Base-by-base conservation (phyloP, 1,284 basidiomycete species). In the Fomes fomentarius region DNA sequence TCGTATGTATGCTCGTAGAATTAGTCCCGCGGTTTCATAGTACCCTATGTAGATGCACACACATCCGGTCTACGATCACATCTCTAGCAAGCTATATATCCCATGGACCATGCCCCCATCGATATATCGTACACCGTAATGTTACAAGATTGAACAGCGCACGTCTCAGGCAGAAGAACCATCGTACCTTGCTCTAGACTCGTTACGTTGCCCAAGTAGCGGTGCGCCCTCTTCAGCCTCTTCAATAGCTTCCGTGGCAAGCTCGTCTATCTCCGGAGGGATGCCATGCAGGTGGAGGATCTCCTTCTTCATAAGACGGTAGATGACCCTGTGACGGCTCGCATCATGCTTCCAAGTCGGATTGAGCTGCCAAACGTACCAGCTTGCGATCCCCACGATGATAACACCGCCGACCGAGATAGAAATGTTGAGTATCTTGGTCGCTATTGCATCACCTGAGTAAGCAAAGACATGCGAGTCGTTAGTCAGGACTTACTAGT, bases 221-320 rank as follows among this genome's bases (percentile, higher is more conserved):
- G 88, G 85, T 9, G 80, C 80, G 35, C 79, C 80, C 70, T 89
- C 88, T 40, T 82, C 79, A 12, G 74, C 79, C 31, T 83, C 82
- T 57, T 87, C 85, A n/a, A 82, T 71, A 19, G 81, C 81, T 53
- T 87, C 87, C 4, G 78, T 79, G 35, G 81, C 84, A 33, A 82
- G 69, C 52, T 81, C 81, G 54, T 84, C 80, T 1, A 79, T 71
- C 51, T 80, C 77, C 2, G 80, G 72, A 4, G 81, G 68, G 8
- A 81, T 62, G 14, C 76, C 79, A 44, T 80, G 74, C 38, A 88
- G 68, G 47, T 77, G 74, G 47, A 77, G 75, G 40, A 90, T 84
- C 64, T 89, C 84, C 45, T 71, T 74, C 66, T 83, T 79, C 54
- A 90, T 79, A 14, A 82, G 74, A 35, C 75, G 79, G 63, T 89